Percentiles rank a stretch among this genome's conserved stretches.
Evolutionary conservation across 2,329 filamentous ascomycete species (phyloP).

Genomic region (Diaporthe ilicicola): DNA sequence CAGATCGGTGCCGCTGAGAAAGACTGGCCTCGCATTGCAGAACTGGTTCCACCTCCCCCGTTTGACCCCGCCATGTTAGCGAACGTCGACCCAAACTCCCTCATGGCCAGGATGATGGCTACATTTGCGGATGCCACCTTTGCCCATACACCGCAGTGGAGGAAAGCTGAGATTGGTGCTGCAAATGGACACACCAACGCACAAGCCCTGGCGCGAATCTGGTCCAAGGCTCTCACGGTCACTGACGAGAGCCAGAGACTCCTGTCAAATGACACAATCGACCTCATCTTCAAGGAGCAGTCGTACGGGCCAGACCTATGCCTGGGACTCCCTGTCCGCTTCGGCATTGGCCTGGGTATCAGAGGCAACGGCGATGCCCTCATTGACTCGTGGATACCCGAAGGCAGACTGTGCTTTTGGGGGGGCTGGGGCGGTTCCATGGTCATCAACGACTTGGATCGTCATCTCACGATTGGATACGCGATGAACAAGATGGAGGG

Average conservation of each 20-base stretch:
- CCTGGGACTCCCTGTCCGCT: background rate
- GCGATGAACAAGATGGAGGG: constrained; percentile 4
- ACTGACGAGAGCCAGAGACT: background rate
- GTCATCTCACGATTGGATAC: background rate
- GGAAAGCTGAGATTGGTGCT: background rate
- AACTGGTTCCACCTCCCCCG: background rate
- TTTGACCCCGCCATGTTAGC: background rate
- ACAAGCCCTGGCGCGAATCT: background rate
- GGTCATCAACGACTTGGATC: constrained; percentile 8
- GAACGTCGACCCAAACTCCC: background rate
- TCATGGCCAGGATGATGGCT: constrained; percentile 1
- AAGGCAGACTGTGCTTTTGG: constrained; percentile 14
- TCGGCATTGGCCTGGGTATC: background rate
- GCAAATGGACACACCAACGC: constrained; percentile 3
- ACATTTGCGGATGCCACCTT: background rate
- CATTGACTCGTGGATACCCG: constrained; percentile 2
- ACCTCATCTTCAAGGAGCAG: constrained; percentile 20
- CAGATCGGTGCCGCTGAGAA: constrained; percentile 9
- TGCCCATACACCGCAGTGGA: background rate
- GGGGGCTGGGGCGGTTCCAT: constrained; percentile 9
- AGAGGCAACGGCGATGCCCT: constrained; percentile 6
- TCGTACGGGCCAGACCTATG: background rate
- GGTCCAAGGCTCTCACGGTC: background rate
- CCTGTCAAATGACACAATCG: constrained; percentile 2
- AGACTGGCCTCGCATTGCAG: constrained; percentile 5